A percentile compares a stretch with the other conserved stretches of the same genome.
phyloP scores from a whole-genome alignment of 805 yeast genomes.

The Hermanozyma aechmeae region DNA sequence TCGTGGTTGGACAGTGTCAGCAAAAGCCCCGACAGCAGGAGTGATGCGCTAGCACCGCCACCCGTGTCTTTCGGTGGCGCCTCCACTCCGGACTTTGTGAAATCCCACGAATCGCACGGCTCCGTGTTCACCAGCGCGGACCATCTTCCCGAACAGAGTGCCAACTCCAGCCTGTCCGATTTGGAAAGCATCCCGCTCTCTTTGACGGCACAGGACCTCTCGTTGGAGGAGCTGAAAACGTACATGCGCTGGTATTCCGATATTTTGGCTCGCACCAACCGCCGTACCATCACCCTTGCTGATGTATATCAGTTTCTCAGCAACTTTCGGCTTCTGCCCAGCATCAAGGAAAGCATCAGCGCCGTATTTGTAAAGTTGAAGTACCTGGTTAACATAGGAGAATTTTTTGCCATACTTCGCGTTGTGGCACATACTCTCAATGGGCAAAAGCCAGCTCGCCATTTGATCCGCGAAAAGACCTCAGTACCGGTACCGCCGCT shows the following conservation, averaged over 20 bases:
- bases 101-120: constrained; percentile 1
- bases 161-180: constrained; percentile 10
- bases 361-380: constrained; percentile 42
- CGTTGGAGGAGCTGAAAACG: constrained; percentile 72
- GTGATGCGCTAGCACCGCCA: constrained; percentile 9
- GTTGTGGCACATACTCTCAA: constrained; percentile 63
- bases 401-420: constrained; percentile 81
- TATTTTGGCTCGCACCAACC: constrained; percentile 61
- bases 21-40: too few relatives aligned
- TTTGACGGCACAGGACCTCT: constrained; percentile 55
- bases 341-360: constrained; percentile 40
- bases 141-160: constrained; percentile 1
- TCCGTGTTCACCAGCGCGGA: constrained; percentile 6
- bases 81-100: constrained; percentile 1
- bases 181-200: constrained; percentile 50
- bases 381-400: constrained; percentile 70
- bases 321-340: constrained; percentile 59
- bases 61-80: constrained; percentile 6
- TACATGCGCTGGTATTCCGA: constrained; percentile 93
- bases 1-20: too few relatives aligned
- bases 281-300: constrained; percentile 54
- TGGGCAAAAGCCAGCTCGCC: constrained; percentile 45
- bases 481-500: constrained; percentile 75
- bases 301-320: constrained; percentile 75
- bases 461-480: constrained; percentile 44